These are phyloP conservation scores for Geranium incanum DNA, from an alignment of 441 rosid species.

Conservation along the genomic window DNA sequence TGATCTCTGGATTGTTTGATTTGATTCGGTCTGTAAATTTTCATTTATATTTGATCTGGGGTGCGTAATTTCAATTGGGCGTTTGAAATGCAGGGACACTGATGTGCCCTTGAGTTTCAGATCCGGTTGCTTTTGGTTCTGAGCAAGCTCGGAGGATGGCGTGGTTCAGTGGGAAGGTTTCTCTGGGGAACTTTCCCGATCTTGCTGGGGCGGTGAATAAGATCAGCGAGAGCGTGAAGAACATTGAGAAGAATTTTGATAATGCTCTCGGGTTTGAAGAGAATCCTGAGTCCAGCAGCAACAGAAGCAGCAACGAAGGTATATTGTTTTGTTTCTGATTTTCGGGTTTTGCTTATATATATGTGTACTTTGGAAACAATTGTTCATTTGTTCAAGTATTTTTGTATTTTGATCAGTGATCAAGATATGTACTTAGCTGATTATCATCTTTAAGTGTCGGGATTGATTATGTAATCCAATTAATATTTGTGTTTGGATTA, in stretches of 20 bases:
- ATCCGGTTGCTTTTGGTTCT: constrained; percentile 2
- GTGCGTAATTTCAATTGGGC: constrained; percentile 2
- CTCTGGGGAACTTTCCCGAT: constrained; percentile 86
- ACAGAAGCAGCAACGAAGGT: constrained; percentile 43
- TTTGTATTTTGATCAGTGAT: neutral
- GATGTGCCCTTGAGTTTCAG: constrained; percentile 27
- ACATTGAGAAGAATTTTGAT: constrained; percentile 93
- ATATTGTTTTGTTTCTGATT: neutral
- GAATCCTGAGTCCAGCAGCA: constrained; percentile 40
- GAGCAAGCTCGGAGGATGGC: constrained; percentile 46
- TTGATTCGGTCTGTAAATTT: neutral
- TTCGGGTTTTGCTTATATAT: neutral
- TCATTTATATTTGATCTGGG: neutral
- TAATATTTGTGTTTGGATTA: neutral
- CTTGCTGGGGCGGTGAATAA: constrained; percentile 95
- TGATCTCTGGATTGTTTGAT: neutral
- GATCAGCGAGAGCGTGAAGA: constrained; percentile 96
- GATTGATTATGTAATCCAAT: neutral
- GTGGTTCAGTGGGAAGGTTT: constrained; percentile 90
- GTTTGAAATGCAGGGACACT: constrained; percentile 28
- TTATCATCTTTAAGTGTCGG: neutral
- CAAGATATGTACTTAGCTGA: neutral
- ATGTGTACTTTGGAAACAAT: neutral
- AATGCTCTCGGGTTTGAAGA: constrained; percentile 89
- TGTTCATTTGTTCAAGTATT: neutral